phyloP scores from a whole-genome alignment of 1,284 basidiomycete genomes.

The Phlebopus sp. region DNA sequence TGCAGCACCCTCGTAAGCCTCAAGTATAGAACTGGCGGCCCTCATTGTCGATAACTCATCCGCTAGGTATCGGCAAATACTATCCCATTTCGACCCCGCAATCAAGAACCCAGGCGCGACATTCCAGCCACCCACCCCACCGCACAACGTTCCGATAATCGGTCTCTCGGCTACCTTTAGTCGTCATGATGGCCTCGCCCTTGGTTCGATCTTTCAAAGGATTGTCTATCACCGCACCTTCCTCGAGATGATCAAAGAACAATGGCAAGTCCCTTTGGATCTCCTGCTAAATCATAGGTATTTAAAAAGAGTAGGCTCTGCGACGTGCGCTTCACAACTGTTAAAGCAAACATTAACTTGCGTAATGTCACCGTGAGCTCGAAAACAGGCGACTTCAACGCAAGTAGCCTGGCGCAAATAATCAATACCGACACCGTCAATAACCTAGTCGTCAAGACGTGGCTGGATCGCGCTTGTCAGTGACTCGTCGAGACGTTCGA shows the following conservation, averaged over 20 bases:
- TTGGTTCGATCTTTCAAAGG: slow-evolving; percentile 85
- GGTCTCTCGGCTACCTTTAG: slow-evolving; percentile 97
- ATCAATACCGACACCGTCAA: slow-evolving; percentile 81
- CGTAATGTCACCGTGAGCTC: slow-evolving; percentile 63
- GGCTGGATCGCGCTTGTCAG: slow-evolving; percentile 77
- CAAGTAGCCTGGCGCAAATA: slow-evolving; percentile 71
- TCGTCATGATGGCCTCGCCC: slow-evolving; percentile 86
- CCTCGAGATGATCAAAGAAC: slow-evolving; percentile 88
- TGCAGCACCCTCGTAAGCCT: slow-evolving; percentile 78
- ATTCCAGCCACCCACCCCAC: slow-evolving; percentile 33
- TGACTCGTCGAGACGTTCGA: slow-evolving; percentile 3
- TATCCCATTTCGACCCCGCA: slow-evolving; percentile 71
- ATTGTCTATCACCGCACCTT: slow-evolving; percentile 97
- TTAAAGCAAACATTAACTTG: slow-evolving; percentile 73
- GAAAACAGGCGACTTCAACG: slow-evolving; percentile 75
- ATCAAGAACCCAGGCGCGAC: slow-evolving; percentile 53
- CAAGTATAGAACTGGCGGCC: neutral
- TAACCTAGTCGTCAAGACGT: slow-evolving; percentile 73
- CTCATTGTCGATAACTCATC: neutral
- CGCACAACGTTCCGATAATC: slow-evolving; percentile 76
- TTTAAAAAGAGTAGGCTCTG: slow-evolving; percentile 62
- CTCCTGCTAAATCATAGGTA: neutral
- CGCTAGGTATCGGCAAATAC: slow-evolving; percentile 70
- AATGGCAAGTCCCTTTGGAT: slow-evolving; percentile 57
- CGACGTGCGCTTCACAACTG: slow-evolving; percentile 78